Percentiles rank a stretch among this genome's conserved stretches.
phyloP scores from a whole-genome alignment of 805 yeast genomes.

The Metschnikowia corniflorae region DNA sequence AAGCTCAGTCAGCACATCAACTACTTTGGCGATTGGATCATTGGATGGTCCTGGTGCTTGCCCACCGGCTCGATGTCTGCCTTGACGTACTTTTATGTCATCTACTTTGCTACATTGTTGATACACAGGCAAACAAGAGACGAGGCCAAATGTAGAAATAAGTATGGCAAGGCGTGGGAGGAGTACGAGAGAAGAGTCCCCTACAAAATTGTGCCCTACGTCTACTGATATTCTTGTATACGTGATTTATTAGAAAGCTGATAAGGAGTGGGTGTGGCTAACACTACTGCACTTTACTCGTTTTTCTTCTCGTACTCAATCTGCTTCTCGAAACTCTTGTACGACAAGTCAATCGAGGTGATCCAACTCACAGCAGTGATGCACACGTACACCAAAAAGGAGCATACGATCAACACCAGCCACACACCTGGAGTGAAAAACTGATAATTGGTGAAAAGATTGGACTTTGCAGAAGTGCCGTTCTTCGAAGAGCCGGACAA shows the following conservation, averaged over 20 bases:
- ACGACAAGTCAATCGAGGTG: conserved; percentile 66
- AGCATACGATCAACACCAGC: conserved; percentile 66
- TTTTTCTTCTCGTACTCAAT: conserved; percentile 49
- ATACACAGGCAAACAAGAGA: conserved; percentile 89
- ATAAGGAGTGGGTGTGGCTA: not conserved
- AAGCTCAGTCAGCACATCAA: conserved; percentile 86
- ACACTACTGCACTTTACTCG: conserved; percentile 21
- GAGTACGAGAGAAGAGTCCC: conserved; percentile 81
- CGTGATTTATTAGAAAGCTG: not conserved
- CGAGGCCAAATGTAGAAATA: conserved; percentile 81
- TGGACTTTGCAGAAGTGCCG: conserved; percentile 20
- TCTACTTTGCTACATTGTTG: conserved; percentile 77
- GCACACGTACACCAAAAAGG: conserved; percentile 55
- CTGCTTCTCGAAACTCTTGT: conserved; percentile 76
- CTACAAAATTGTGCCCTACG: conserved; percentile 83
- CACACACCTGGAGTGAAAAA: conserved; percentile 80
- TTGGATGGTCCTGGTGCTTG: conserved; percentile 89
- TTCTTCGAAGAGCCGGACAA: conserved; percentile 6
- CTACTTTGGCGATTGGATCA: conserved; percentile 92
- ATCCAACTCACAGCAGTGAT: conserved; percentile 69
- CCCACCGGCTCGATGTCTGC: conserved; percentile 81
- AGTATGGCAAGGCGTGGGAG: conserved; percentile 85
- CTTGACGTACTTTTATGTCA: conserved; percentile 80
- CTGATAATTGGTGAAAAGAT: conserved; percentile 60
- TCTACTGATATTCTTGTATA: conserved; percentile 45